A percentile compares a stretch with the other conserved stretches of the same genome.
phyloP scores from a whole-genome alignment of 2,329 filamentous ascomycete genomes.

The Chaetomiaceae sp. region DNA sequence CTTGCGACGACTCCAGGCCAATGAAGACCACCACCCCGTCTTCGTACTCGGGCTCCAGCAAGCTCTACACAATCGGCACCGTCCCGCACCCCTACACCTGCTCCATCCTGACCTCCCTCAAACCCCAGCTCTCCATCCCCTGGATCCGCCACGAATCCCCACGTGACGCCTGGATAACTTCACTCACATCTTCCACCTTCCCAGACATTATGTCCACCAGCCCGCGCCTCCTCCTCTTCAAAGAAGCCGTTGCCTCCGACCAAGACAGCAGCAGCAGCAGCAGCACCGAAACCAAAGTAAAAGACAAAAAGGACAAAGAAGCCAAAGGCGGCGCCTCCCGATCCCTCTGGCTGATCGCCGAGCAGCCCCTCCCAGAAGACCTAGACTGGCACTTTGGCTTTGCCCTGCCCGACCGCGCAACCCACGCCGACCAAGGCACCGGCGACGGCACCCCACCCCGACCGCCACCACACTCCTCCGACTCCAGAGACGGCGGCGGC shows the following conservation, averaged over 20 bases:
- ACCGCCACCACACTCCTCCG: neutral
- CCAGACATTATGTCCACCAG: constrained; percentile 58
- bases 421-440: constrained; percentile 33
- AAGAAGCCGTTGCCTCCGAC: constrained; percentile 72
- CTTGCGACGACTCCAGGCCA: constrained; percentile 62
- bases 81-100: constrained; percentile 91
- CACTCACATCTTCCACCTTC: constrained; percentile 65
- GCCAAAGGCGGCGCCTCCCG: constrained; percentile 46
- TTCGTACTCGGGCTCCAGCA: constrained; percentile 66
- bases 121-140: constrained; percentile 55
- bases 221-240: constrained; percentile 68
- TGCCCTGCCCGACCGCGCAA: constrained; percentile 55
- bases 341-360: constrained; percentile 78
- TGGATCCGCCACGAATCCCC: constrained; percentile 64
- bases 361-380: constrained; percentile 59
- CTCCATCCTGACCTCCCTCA: constrained; percentile 60
- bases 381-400: constrained; percentile 92
- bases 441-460: neutral
- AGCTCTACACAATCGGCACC: constrained; percentile 74
- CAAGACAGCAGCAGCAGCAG: neutral
- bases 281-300: neutral
- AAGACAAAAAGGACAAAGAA: constrained; percentile 35
- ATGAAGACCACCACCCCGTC: constrained; percentile 64
- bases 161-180: constrained; percentile 75
- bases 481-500: neutral